Percentiles rank a stretch among this genome's conserved stretches.
Conservation (phyloP, 345 rosid species). For the Orychophragmus violaceus region DNA sequence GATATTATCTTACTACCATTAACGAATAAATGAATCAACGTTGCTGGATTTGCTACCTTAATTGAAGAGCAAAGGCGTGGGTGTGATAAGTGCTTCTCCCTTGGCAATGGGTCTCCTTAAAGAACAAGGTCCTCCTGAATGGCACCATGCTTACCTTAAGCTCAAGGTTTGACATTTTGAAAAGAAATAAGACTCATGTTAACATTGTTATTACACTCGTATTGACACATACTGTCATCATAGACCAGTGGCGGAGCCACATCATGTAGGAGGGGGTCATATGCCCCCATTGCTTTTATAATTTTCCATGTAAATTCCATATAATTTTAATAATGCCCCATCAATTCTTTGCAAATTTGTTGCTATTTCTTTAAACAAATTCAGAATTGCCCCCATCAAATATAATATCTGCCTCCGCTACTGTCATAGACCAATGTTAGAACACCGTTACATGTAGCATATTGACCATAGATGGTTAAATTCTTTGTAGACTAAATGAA, state of each 20-base stretch:
- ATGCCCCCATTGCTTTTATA: no score
- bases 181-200: neutral
- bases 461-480: neutral
- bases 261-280: no score
- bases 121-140: slow-evolving; percentile 84
- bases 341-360: no score
- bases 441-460: neutral
- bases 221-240: neutral
- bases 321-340: no score
- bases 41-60: slow-evolving; percentile 70
- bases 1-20: slow-evolving; percentile 79
- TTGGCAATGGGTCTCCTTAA: slow-evolving; percentile 89
- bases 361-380: no score
- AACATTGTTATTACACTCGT: no score
- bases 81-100: slow-evolving; percentile 81
- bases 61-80: slow-evolving; percentile 76
- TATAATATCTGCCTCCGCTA: no score
- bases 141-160: slow-evolving; percentile 90
- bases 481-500: no score
- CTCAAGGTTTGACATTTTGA: slow-evolving; percentile 46
- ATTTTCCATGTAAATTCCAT: no score
- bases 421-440: neutral
- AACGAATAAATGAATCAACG: slow-evolving; percentile 65
- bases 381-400: no score
- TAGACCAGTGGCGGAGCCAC: no score